These are phyloP conservation scores for Phenoliferia sp. DNA, from an alignment of 1,284 basidiomycete genomes.

Conservation along the genomic window DNA sequence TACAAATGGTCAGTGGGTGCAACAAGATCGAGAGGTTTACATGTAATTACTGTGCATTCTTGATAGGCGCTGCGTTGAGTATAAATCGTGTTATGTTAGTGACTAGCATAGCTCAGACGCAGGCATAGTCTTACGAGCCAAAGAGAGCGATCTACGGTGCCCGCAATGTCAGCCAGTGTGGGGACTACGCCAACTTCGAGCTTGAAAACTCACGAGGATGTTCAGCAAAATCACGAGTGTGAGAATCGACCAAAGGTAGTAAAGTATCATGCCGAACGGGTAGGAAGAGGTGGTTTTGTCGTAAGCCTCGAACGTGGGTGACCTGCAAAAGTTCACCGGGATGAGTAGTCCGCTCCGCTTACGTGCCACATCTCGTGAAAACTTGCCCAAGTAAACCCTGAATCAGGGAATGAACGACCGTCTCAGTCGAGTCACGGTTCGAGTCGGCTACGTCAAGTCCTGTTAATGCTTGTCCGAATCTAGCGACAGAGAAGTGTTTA, in stretches of 20 bases:
- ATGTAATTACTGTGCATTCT: conserved; percentile 29
- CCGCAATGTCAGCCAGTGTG: too few relatives aligned
- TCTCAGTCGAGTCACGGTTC: conserved; percentile 28
- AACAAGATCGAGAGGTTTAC: too few relatives aligned
- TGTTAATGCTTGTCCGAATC: conserved; percentile 36
- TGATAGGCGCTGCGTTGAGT: conserved; percentile 34
- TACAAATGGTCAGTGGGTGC: neutral
- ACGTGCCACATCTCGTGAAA: neutral
- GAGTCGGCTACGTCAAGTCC: conserved; percentile 35
- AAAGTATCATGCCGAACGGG: conserved; percentile 65
- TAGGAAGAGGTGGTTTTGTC: conserved; percentile 43
- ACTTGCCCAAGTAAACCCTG: conserved; percentile 44
- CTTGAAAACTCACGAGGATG: conserved; percentile 68
- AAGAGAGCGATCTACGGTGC: conserved; percentile 66
- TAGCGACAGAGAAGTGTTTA: too few relatives aligned
- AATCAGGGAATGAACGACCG: conserved; percentile 33
- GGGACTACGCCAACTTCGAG: too few relatives aligned
- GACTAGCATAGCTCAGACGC: too few relatives aligned
- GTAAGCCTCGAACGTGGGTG: conserved; percentile 67
- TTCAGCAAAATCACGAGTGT: conserved; percentile 86
- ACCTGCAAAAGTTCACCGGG: conserved; percentile 45
- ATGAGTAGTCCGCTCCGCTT: neutral
- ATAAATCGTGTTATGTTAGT: too few relatives aligned
- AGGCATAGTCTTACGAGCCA: conserved; percentile 23
- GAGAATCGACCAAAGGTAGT: conserved; percentile 81